Conservation (phyloP, 2,329 filamentous ascomycete genomes). For the Diaporthe citriasiana region DNA sequence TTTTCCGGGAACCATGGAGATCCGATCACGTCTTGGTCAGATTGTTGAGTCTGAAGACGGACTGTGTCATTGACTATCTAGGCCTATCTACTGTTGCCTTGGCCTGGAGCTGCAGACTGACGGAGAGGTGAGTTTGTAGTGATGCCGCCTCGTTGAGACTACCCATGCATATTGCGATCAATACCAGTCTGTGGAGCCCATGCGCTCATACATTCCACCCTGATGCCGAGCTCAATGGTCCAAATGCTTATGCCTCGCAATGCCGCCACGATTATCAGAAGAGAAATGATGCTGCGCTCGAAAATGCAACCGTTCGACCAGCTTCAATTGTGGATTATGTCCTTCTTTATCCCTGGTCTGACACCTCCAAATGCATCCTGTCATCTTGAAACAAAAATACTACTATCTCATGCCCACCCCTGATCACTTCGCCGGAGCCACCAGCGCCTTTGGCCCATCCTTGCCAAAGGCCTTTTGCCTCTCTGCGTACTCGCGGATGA, state of each 20-base stretch:
- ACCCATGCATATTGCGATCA: neutral
- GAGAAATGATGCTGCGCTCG: slow-evolving; percentile 26
- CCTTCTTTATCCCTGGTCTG: neutral
- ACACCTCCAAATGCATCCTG: neutral
- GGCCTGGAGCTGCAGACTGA: neutral
- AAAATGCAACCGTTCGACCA: slow-evolving; percentile 26
- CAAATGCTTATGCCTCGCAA: slow-evolving; percentile 14
- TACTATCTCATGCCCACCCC: neutral
- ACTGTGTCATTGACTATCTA: slow-evolving; percentile 28
- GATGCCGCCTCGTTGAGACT: neutral
- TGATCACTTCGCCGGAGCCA: slow-evolving; percentile 24
- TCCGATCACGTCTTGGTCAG: no score
- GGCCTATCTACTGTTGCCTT: slow-evolving; percentile 16
- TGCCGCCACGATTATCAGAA: slow-evolving; percentile 3
- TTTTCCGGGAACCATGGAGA: neutral
- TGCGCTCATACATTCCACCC: no score
- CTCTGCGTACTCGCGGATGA: slow-evolving; percentile 83
- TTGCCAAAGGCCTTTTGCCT: slow-evolving; percentile 71
- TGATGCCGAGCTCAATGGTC: neutral
- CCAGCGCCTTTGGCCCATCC: slow-evolving; percentile 43
- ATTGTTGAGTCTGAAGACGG: neutral
- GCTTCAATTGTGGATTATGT: neutral
- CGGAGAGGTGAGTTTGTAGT: neutral
- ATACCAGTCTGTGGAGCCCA: neutral
- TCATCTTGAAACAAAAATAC: neutral